Base-by-base conservation (phyloP, 176 grass and related monocot genomes). In the Juncus effusus region DNA sequence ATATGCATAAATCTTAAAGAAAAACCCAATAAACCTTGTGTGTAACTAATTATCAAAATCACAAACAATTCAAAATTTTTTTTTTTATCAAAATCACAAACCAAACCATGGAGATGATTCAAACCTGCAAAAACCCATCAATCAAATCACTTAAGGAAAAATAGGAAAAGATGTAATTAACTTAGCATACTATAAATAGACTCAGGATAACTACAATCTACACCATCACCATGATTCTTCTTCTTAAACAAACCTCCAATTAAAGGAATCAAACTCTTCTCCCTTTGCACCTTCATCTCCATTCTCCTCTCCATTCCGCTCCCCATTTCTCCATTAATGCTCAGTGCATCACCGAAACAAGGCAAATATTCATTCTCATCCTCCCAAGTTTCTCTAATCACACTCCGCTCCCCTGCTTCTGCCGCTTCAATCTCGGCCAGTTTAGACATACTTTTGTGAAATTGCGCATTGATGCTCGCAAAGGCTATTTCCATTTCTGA, bases 151-250 rank as follows among this genome's bases (percentile, higher is more conserved):
- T 51, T 3, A 5, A 70, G 55, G 38, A 58, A 57, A 57, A 52
- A 52, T 5, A 57, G 10, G 13, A 57, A 57, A 13, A 13, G 7
- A 59, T 14, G 6, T 10, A 61, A 51, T 76, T 36, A 76, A 65
- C 61, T 65, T 40, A 76, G 73, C 73, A 76, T 28, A 65, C 73
- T 65, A 64, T 65, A 76, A 65, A 54, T 64, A 42, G 73, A 76
- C 53, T 55, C 51, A 45, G 73, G 62, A 65, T 76, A 57, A 54
- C 9, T 62, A 42, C 53, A 65, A 14, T 41, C 51, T 39, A 42
- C 63, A 45, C 10, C 50, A 40, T 65, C 73, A 59, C 38, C 57
- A 13, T 60, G 67, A 42, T 36, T 60, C 62, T 81, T 80, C 54
- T 67, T 80, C 2, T 69, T 65, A 56, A 81, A 81, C 5, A 81